Percentiles rank a stretch among this genome's conserved stretches.
Conservation (phyloP, 208 protist species). For the Trypanosoma vivax region DNA sequence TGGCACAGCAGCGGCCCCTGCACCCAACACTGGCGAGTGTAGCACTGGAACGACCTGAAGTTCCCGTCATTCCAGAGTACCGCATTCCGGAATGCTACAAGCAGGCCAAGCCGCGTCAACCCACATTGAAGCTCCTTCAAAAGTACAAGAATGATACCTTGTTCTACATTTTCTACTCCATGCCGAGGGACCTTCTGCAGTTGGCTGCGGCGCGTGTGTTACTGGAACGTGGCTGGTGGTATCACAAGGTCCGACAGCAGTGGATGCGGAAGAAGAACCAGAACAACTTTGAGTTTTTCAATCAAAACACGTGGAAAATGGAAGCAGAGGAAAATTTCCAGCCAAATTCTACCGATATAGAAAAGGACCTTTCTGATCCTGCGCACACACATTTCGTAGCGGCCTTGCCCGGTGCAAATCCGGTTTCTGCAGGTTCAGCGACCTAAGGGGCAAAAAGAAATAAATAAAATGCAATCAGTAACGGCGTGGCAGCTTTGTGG, state of each 20-base stretch:
- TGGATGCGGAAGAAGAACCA: constrained; percentile 38
- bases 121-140: constrained; percentile 76
- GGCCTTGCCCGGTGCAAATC: neutral
- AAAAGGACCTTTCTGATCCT: constrained; percentile 32
- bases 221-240: constrained; percentile 89
- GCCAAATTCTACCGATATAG: constrained; percentile 33
- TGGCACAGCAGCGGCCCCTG: constrained; percentile 56
- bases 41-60: constrained; percentile 46
- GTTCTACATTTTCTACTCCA: constrained; percentile 98
- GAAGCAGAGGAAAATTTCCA: constrained; percentile 42
- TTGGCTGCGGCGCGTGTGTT: constrained; percentile 89
- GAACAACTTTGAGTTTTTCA: constrained; percentile 48
- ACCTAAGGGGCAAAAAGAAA: too few relatives aligned
- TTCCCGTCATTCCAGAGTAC: constrained; percentile 69
- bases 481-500: too few relatives aligned
- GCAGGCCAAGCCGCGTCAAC: constrained; percentile 57
- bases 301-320: constrained; percentile 58
- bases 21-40: constrained; percentile 69
- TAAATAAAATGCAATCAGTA: too few relatives aligned
- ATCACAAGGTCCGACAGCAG: constrained; percentile 65
- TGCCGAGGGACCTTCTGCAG: constrained; percentile 96
- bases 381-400: constrained; percentile 9
- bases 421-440: too few relatives aligned
- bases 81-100: constrained; percentile 78
- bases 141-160: constrained; percentile 94